A percentile compares a stretch with the other conserved stretches of the same genome.
phyloP scores from a whole-genome alignment of 176 grass and related monocot genomes.

The Melocanna baccifera region DNA sequence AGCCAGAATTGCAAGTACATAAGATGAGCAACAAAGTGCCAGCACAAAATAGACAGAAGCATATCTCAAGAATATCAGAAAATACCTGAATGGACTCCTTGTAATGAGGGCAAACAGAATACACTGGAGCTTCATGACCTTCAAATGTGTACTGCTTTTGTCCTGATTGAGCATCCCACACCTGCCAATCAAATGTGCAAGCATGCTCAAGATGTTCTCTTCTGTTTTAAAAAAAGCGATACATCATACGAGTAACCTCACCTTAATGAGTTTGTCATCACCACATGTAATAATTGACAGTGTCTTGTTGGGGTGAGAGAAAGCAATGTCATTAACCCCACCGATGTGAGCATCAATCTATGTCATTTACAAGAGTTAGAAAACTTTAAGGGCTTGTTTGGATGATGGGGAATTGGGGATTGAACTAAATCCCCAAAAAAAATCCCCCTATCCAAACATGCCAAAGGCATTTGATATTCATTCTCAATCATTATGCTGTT shows the following conservation, averaged over 20 bases:
- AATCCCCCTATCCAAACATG: not conserved
- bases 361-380: slow-evolving; percentile 36
- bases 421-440: not conserved
- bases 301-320: slow-evolving; percentile 93
- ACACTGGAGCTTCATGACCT: slow-evolving; percentile 95
- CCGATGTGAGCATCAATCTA: slow-evolving; percentile 98
- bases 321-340: slow-evolving; percentile 98
- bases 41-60: slow-evolving; percentile 7
- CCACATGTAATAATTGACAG: slow-evolving; percentile 98
- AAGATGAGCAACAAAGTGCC: not conserved
- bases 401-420: not conserved
- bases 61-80: slow-evolving; percentile 28
- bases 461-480: not conserved
- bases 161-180: slow-evolving; percentile 95
- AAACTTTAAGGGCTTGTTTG: not conserved
- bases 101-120: slow-evolving; percentile 97
- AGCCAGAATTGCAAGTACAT: not conserved
- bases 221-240: slow-evolving; percentile 4
- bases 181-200: slow-evolving; percentile 48
- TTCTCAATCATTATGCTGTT: slow-evolving; percentile 16
- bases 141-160: slow-evolving; percentile 97
- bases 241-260: slow-evolving; percentile 35
- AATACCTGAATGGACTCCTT: slow-evolving; percentile 96
- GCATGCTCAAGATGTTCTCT: slow-evolving; percentile 1
- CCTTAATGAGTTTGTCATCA: slow-evolving; percentile 96